Evolutionary conservation across 139 green algal species (phyloP).

Genomic region (Ettlia oleoabundans): DNA sequence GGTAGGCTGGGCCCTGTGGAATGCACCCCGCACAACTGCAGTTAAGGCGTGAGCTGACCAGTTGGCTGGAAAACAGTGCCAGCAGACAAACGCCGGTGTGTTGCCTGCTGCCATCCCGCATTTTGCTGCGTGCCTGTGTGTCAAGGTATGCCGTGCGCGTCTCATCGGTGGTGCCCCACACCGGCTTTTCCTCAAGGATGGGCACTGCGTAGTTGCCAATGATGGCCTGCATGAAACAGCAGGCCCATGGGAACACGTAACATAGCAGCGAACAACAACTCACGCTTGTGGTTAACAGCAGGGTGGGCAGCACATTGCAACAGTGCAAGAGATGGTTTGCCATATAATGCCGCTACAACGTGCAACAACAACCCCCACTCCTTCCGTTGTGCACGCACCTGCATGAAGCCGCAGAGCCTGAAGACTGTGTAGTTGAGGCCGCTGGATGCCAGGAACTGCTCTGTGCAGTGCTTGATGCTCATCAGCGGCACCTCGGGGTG

Average conservation of each 20-base stretch:
- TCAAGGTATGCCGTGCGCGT: slow-evolving; percentile 96
- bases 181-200: slow-evolving; percentile 94
- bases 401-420: slow-evolving; percentile 97
- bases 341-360: not conserved
- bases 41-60: too few relatives aligned
- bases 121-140: slow-evolving; percentile 49
- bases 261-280: too few relatives aligned
- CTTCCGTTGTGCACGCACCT: slow-evolving; percentile 53
- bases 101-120: not conserved
- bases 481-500: slow-evolving; percentile 94
- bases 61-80: too few relatives aligned
- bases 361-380: not conserved
- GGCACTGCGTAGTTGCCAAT: slow-evolving; percentile 99
- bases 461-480: slow-evolving; percentile 94
- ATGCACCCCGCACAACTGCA: too few relatives aligned
- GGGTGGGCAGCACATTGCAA: too few relatives aligned
- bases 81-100: not conserved
- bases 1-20: too few relatives aligned
- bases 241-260: not conserved
- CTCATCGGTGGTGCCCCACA: slow-evolving; percentile 97
- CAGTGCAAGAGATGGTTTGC: not conserved
- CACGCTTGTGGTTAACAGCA: too few relatives aligned
- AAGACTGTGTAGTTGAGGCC: slow-evolving; percentile 95
- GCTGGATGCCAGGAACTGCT: slow-evolving; percentile 86
- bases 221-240: slow-evolving; percentile 74